Base-by-base conservation (phyloP, 2,329 filamentous ascomycete species). In the Fusarium concolor region DNA sequence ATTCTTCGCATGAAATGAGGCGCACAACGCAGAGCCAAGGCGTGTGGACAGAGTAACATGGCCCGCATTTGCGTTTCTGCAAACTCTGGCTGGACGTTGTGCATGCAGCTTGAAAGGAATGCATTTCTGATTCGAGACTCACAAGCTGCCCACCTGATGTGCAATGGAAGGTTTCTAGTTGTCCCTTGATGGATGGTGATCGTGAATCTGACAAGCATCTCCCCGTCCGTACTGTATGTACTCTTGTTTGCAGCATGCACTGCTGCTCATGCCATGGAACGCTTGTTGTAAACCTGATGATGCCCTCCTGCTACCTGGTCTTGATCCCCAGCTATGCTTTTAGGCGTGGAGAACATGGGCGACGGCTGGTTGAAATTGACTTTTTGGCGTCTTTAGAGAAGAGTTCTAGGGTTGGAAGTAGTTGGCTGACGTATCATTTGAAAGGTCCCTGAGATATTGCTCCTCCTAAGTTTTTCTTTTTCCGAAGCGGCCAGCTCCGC, bases 331-430 rank as follows among this genome's bases (percentile, higher is more conserved):
- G 22, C 29, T 31, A 24, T 26, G 26, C 26, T 20, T 15, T 43
- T 22, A 38, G 49, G 35, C 52, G 37, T 55, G 24, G 17, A 35
- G 44, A 24, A 39, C 17, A 54, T 62, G 59, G 59, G 43, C 24
- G 65, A 39, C 44, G 45, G 49, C 64, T 51, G 58, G 46, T 68
- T 68, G 45, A 58, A 60, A 68, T 68, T 68, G 65, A 54, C 60
- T 68, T 68, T 68, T 68, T 50, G 56, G 46, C 31, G 44, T 51
- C 43, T 17, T 49, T 39, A 17, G 49, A 56, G 55, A 62, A 55
- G 49, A 17, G 38, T 66, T 66, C 47, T 56, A 45, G 49, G 38
- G 41, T 55, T 35, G 28, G 33, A 29, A 37, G 63, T 68, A 50
- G 59, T 50, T 68, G 54, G 59, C 47, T 47, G 46, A 58, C 26